These are phyloP conservation scores for Saccharum officinarum DNA, from an alignment of 176 grass and related monocot genomes.

Conservation along the genomic window DNA sequence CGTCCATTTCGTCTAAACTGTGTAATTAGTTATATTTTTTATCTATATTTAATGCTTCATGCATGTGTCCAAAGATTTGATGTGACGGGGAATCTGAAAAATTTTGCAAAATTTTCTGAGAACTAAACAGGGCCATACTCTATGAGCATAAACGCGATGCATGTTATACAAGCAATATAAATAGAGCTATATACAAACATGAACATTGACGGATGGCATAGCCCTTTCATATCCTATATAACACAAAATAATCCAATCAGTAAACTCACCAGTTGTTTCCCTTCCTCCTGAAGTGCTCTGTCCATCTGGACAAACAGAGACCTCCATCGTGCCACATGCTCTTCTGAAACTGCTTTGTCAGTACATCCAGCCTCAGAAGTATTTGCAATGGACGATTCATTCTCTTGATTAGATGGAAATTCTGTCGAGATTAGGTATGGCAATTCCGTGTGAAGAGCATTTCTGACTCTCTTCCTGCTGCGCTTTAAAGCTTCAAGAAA, in stretches of 20 bases:
- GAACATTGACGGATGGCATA: not conserved
- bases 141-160: not conserved
- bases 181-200: not conserved
- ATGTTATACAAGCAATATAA: not conserved
- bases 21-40: no score
- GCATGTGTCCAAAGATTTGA: no score
- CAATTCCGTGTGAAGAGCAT: conserved; percentile 78
- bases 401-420: conserved; percentile 69
- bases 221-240: not conserved
- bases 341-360: conserved; percentile 59
- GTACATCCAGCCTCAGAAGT: conserved; percentile 36
- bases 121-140: no score
- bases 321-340: conserved; percentile 75
- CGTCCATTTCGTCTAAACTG: no score
- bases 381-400: conserved; percentile 42
- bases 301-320: conserved; percentile 95
- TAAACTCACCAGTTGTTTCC: conserved; percentile 73
- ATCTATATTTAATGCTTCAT: no score
- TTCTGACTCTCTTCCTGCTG: conserved; percentile 73
- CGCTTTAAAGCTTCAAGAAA: conserved; percentile 74
- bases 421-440: conserved; percentile 83
- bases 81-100: no score
- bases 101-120: no score
- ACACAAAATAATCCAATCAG: not conserved
- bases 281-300: conserved; percentile 79